Evolutionary conservation across 108 stramenopile species (phyloP).

Genomic region (Craspedostauros australis): DNA sequence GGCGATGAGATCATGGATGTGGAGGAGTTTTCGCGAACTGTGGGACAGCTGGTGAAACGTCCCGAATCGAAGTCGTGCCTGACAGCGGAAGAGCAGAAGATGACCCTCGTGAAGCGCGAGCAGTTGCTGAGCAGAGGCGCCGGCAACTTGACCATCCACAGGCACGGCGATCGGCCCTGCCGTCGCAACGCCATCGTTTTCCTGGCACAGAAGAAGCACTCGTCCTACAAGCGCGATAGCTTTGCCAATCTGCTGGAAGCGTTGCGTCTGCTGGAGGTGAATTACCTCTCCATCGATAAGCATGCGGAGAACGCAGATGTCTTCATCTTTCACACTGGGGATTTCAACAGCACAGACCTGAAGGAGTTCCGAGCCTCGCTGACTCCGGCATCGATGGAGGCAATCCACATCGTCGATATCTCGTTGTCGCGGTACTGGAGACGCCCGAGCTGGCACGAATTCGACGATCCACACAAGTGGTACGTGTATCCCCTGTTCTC

Average conservation of each 20-base stretch:
- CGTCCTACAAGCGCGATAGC: constrained; percentile 34
- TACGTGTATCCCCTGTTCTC: constrained; percentile 40
- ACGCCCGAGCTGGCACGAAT: constrained; percentile 28
- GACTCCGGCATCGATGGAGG: constrained; percentile 6
- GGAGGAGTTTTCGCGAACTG: constrained; percentile 8
- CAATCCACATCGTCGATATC: constrained; percentile 27
- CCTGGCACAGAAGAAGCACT: constrained; percentile 48
- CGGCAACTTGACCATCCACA: not conserved
- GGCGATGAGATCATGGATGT: constrained; percentile 6
- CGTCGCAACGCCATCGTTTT: constrained; percentile 43
- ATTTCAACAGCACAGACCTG: constrained; percentile 30
- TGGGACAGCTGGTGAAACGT: not conserved
- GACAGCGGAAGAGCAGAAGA: not conserved
- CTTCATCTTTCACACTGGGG: constrained; percentile 47
- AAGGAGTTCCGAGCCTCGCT: constrained; percentile 14
- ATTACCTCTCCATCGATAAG: constrained; percentile 40
- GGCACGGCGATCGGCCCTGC: constrained; percentile 3
- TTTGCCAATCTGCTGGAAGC: constrained; percentile 32
- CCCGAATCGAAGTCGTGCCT: not conserved
- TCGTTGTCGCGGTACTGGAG: constrained; percentile 31
- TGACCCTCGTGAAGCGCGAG: not conserved
- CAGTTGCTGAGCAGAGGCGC: not conserved
- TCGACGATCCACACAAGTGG: constrained; percentile 34
- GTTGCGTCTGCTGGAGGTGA: constrained; percentile 39
- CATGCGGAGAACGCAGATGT: constrained; percentile 33